phyloP scores from a whole-genome alignment of 768 basidiomycete genomes.

The Podaxis sp. region DNA sequence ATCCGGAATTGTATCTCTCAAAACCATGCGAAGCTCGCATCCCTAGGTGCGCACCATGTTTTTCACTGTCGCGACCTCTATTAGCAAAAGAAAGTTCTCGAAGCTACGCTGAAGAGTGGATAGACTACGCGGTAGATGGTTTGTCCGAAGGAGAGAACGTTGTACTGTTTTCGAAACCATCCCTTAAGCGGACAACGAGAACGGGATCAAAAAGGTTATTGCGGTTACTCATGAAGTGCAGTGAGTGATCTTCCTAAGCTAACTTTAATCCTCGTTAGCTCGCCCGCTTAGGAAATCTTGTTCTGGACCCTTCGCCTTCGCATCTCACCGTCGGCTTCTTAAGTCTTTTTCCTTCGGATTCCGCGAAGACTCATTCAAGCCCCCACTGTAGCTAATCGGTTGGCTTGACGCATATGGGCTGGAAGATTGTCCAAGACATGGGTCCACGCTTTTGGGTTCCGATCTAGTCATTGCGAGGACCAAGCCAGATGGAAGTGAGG shows the following conservation, averaged over 20 bases:
- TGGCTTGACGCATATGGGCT: too few species aligned
- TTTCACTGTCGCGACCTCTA: neutral
- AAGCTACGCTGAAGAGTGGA: neutral
- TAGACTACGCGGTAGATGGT: neutral
- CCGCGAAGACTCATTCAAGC: neutral
- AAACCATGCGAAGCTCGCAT: neutral
- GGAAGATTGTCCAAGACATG: neutral
- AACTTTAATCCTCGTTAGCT: neutral
- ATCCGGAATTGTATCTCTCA: too few species aligned
- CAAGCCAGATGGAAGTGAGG: neutral
- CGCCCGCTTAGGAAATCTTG: neutral
- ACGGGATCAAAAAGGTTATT: neutral
- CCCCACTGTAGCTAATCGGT: neutral
- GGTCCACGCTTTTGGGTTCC: neutral
- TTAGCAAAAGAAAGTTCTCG: neutral
- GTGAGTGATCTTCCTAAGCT: neutral
- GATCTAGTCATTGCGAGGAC: neutral
- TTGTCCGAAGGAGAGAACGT: neutral
- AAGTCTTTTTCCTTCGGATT: neutral
- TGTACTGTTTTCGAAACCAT: neutral
- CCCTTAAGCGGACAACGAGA: neutral
- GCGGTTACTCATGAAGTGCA: neutral
- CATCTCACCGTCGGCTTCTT: neutral
- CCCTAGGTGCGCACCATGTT: neutral
- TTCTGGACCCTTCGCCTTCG: neutral